Conservation (phyloP, 176 grass and related monocot genomes). For the Lolium perenne region DNA sequence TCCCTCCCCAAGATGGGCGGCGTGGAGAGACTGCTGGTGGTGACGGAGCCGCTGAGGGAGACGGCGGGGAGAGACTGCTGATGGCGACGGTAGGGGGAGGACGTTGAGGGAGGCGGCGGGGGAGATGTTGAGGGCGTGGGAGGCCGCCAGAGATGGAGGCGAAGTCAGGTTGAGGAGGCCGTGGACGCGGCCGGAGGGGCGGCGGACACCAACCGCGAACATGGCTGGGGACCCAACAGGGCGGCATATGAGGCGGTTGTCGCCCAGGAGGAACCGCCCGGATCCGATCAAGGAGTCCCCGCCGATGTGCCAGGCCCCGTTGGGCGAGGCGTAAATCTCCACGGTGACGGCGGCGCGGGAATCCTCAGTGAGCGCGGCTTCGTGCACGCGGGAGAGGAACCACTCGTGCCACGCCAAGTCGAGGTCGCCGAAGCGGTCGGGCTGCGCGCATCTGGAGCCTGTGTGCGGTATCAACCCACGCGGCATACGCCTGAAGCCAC, state of each 20-base stretch:
- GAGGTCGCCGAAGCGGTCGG: slow-evolving; percentile 65
- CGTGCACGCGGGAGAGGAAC: slow-evolving; percentile 73
- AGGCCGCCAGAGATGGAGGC: slow-evolving; percentile 52
- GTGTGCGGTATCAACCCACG: slow-evolving; percentile 71
- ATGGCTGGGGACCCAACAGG: slow-evolving; percentile 64
- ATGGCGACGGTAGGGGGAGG: slow-evolving; percentile 69
- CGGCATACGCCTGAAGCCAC: slow-evolving; percentile 78
- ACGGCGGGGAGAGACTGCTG: slow-evolving; percentile 68
- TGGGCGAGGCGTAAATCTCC: slow-evolving; percentile 76
- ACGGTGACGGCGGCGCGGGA: slow-evolving; percentile 67
- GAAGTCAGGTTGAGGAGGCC: slow-evolving; percentile 62
- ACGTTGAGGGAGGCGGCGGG: slow-evolving; percentile 69
- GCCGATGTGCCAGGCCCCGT: slow-evolving; percentile 56
- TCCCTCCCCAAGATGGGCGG: slow-evolving; percentile 25
- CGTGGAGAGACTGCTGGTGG: no score
- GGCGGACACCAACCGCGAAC: slow-evolving; percentile 73
- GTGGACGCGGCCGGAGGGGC: slow-evolving; percentile 57
- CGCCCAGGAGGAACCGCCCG: slow-evolving; percentile 74
- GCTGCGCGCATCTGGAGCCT: slow-evolving; percentile 71
- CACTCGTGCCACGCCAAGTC: slow-evolving; percentile 90
- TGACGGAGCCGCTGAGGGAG: no score
- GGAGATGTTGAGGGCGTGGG: slow-evolving; percentile 59
- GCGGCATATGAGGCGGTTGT: slow-evolving; percentile 66
- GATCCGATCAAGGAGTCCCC: slow-evolving; percentile 69
- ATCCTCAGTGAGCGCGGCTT: slow-evolving; percentile 64